Evolutionary conservation across 2,329 filamentous ascomycete species (phyloP), one percentile per base, ranked within the genome.

Genomic region (Tolypocladium nubicola): DNA sequence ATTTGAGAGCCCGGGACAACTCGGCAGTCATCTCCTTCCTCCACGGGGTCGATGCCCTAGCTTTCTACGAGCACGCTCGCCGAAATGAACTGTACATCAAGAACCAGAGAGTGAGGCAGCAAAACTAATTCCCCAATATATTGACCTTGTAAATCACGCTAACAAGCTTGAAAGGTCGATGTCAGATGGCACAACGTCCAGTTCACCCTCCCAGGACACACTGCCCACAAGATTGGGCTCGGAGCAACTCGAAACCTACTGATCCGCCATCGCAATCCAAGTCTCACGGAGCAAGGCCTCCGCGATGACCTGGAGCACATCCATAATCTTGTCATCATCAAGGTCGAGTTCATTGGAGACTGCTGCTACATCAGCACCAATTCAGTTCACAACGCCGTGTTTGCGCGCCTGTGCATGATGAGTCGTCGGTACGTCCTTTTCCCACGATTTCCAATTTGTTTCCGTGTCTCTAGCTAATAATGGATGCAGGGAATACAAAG

Each of bases 251-350:
- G 90, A 59, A 94, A 93, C 64, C 70, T 95, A 41, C 73, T 92
- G 23, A 80, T 95, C 47, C 80, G 81, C 58, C 79, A 79, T 11
- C 82, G 81, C 62, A 76, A 76, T 63, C 73, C 73, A 56, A 79
- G 74, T 56, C 74, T 88, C 62, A 90, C 84, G 0, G 85, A 85
- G 62, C 73, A 81, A 9, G 71, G 73, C 19, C 83, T 95, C 61
- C 83, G 87, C 13, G 79, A 85, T 5, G 88, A 95, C 64, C 77
- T 94, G 41, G 86, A 91, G 30, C 90, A 95, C 67, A 93, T 95
- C 59, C 85, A 93, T 73, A 89, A 89, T 60, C 77, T 95, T 1
- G 75, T 86, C 26, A 80, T 95, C 13, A 77, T 94, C 64, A 80
- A 80, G 49, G 73, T 94, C 50, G 71, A 73, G 9, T 86, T 88